phyloP scores from a whole-genome alignment of 805 yeast species.

The Debaryomyces maramus region DNA sequence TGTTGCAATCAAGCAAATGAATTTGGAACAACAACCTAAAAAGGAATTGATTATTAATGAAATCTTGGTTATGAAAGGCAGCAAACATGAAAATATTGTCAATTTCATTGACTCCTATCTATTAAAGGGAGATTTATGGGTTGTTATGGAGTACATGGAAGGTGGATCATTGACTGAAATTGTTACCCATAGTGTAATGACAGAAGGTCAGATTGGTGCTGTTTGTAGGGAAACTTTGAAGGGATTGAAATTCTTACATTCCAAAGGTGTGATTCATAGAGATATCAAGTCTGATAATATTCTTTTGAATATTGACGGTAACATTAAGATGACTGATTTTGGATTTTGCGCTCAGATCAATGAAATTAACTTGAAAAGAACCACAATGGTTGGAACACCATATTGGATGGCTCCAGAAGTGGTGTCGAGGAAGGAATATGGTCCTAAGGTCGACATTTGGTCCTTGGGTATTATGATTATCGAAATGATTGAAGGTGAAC shows the following conservation, averaged over 20 bases:
- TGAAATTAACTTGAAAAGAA: slow-evolving; percentile 69
- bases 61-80: slow-evolving; percentile 91
- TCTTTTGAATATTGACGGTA: slow-evolving; percentile 76
- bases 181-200: slow-evolving; percentile 83
- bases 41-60: slow-evolving; percentile 94
- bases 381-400: slow-evolving; percentile 99
- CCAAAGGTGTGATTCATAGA: slow-evolving; percentile 90
- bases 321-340: slow-evolving; percentile 91
- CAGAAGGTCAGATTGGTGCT: slow-evolving; percentile 93
- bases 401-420: slow-evolving; percentile 99
- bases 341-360: slow-evolving; percentile 90
- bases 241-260: slow-evolving; percentile 85
- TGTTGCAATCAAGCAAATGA: slow-evolving; percentile 97
- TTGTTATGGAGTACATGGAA: slow-evolving; percentile 98
- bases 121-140: slow-evolving; percentile 85
- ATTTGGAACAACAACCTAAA: slow-evolving; percentile 89
- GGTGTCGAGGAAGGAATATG: slow-evolving; percentile 91
- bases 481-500: slow-evolving; percentile 99
- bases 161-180: slow-evolving; percentile 97
- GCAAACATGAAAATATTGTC: slow-evolving; percentile 88
- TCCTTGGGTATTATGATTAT: slow-evolving; percentile 96
- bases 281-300: slow-evolving; percentile 96
- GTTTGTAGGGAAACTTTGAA: slow-evolving; percentile 87
- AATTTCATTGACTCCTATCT: slow-evolving; percentile 87
- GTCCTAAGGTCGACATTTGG: slow-evolving; percentile 97